Percentiles rank a stretch among this genome's conserved stretches.
Evolutionary conservation across 2,329 filamentous ascomycete genomes (phyloP).

Genomic region (Hymenotorrendiella dingleyae): DNA sequence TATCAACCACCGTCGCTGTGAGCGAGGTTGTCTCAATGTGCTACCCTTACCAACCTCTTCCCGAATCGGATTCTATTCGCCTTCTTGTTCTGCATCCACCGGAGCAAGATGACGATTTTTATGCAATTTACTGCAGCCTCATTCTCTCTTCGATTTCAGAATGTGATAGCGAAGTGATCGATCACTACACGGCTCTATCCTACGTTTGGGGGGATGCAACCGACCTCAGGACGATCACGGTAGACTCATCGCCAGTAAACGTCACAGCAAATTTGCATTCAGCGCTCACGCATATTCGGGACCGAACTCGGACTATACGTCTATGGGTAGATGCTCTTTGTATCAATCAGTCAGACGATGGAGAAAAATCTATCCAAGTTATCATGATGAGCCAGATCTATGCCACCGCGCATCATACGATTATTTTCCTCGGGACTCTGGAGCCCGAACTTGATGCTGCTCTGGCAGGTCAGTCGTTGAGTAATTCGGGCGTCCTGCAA

Average conservation of each 20-base stretch:
- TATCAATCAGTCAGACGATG: conserved; percentile 9
- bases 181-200: conserved; percentile 9
- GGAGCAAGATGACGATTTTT: background rate
- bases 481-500: too few relatives aligned
- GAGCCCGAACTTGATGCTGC: background rate
- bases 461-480: too few relatives aligned
- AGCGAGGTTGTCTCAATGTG: too few relatives aligned
- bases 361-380: conserved; percentile 6
- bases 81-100: background rate
- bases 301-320: background rate
- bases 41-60: background rate
- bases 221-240: background rate
- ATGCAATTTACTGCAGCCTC: conserved; percentile 6
- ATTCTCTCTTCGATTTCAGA: conserved; percentile 3
- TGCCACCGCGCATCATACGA: background rate
- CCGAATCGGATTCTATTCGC: background rate
- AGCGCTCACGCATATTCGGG: conserved; percentile 11
- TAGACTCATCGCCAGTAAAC: conserved; percentile 5
- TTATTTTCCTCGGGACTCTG: background rate
- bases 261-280: conserved; percentile 9
- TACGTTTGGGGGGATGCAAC: conserved; percentile 16
- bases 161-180: conserved; percentile 7
- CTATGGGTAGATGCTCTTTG: conserved; percentile 16
- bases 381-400: conserved; percentile 4
- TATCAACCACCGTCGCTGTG: too few relatives aligned